Evolutionary conservation across 163 green algal species (phyloP).

Genomic region (Volvox carteri): DNA sequence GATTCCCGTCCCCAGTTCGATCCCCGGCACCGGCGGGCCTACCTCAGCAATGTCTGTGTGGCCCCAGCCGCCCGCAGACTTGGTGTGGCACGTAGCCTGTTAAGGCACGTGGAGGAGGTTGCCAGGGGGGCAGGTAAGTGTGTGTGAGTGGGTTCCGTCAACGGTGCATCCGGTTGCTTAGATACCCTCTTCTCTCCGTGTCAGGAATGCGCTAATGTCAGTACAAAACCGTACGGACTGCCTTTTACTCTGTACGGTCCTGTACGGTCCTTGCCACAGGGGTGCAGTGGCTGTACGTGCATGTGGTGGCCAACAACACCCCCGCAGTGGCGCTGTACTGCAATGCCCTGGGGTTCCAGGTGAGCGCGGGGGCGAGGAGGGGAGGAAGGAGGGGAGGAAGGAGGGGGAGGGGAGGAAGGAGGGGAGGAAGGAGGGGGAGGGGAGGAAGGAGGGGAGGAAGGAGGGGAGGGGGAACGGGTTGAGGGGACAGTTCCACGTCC

Average conservation of each 20-base stretch:
- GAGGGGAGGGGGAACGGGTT: not conserved
- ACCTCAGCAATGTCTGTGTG: slow-evolving; percentile 90
- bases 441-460: not conserved
- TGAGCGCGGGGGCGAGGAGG: not conserved
- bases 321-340: slow-evolving; percentile 62
- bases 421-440: not conserved
- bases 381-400: not conserved
- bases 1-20: not conserved
- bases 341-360: slow-evolving; percentile 18
- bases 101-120: slow-evolving; percentile 28
- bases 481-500: too few relatives aligned
- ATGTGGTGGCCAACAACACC: slow-evolving; percentile 70
- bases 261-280: not conserved
- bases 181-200: too few relatives aligned
- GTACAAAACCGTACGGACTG: too few relatives aligned
- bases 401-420: not conserved
- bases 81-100: slow-evolving; percentile 65
- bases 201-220: too few relatives aligned
- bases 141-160: too few relatives aligned
- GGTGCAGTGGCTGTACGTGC: slow-evolving; percentile 67
- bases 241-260: too few relatives aligned
- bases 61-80: slow-evolving; percentile 70
- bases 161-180: too few relatives aligned
- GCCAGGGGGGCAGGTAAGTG: slow-evolving; percentile 24
- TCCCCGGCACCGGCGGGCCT: slow-evolving; percentile 67